Percentiles rank a stretch among this genome's conserved stretches.
Evolutionary conservation across 345 rosid species (phyloP).

Genomic region (Streptanthus diversifolius): DNA sequence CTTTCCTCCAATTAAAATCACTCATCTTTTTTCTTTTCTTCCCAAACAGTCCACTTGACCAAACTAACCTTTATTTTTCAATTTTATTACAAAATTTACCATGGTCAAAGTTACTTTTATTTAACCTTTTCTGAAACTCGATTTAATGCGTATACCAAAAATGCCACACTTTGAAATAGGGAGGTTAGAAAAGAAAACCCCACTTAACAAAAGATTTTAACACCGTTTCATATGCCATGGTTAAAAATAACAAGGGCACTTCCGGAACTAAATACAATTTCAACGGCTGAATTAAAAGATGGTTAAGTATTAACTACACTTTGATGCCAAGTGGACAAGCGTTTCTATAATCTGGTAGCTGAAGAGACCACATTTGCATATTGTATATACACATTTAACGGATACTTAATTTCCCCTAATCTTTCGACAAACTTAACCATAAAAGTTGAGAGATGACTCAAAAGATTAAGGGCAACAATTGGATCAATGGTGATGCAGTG

Average conservation of each 20-base stretch:
- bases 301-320: neutral
- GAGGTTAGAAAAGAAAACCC: neutral
- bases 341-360: slow-evolving; percentile 18
- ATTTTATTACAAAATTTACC: slow-evolving; percentile 19
- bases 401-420: neutral
- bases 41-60: slow-evolving; percentile 8
- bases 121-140: neutral
- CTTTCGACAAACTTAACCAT: neutral
- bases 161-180: neutral
- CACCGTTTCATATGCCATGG: neutral
- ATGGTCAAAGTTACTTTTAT: neutral
- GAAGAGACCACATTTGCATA: neutral
- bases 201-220: neutral
- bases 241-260: neutral
- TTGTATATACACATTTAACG: neutral
- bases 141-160: slow-evolving; percentile 5
- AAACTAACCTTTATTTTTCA: slow-evolving; percentile 16
- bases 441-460: neutral
- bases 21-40: neutral
- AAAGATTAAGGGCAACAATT: neutral
- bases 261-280: slow-evolving; percentile 8
- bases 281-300: slow-evolving; percentile 15
- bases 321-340: slow-evolving; percentile 19
- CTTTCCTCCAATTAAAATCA: slow-evolving; percentile 15
- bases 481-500: neutral